A percentile compares a stretch with the other conserved stretches of the same genome.
Evolutionary conservation across 495 filamentous ascomycete genomes (phyloP).

Genomic region (Schizothecium vesticola): DNA sequence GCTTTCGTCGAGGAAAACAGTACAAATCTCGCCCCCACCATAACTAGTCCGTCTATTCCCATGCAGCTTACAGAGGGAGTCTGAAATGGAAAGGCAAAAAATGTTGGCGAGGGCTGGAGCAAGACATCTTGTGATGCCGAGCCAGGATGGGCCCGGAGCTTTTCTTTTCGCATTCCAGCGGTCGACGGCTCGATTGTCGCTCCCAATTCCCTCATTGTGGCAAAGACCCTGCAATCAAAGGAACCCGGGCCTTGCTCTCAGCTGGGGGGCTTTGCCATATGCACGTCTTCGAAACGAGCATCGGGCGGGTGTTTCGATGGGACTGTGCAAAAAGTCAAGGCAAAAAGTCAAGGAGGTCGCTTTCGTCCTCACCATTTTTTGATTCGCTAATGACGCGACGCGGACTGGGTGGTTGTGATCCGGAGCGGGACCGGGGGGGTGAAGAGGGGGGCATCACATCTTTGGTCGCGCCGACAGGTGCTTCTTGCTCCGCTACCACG

Average conservation of each 20-base stretch:
- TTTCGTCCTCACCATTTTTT: background rate
- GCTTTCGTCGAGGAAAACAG: background rate
- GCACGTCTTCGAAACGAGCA: background rate
- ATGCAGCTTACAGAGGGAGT: conserved; percentile 27
- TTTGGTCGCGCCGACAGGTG: conserved; percentile 6
- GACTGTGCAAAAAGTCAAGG: background rate
- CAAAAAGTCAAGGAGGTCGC: background rate
- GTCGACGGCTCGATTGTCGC: background rate
- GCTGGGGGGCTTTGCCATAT: background rate
- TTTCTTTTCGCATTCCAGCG: conserved; percentile 7
- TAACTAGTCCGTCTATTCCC: conserved; percentile 13
- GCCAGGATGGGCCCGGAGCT: conserved; percentile 11
- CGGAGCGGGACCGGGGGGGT: conserved; percentile 4
- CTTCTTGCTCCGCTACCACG: background rate
- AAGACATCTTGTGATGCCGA: conserved; percentile 14
- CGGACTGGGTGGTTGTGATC: conserved; percentile 1
- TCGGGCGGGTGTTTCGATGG: background rate
- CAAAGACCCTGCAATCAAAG: background rate
- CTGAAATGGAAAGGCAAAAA: conserved; percentile 2
- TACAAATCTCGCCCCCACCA: conserved; percentile 2
- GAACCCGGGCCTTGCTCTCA: background rate
- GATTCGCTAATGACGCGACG: background rate
- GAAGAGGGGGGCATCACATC: background rate
- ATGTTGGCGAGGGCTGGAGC: conserved; percentile 18
- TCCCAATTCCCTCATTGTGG: background rate